Evolutionary conservation across 2,329 filamentous ascomycete species (phyloP).

Genomic region (Neofusicoccum parvum): DNA sequence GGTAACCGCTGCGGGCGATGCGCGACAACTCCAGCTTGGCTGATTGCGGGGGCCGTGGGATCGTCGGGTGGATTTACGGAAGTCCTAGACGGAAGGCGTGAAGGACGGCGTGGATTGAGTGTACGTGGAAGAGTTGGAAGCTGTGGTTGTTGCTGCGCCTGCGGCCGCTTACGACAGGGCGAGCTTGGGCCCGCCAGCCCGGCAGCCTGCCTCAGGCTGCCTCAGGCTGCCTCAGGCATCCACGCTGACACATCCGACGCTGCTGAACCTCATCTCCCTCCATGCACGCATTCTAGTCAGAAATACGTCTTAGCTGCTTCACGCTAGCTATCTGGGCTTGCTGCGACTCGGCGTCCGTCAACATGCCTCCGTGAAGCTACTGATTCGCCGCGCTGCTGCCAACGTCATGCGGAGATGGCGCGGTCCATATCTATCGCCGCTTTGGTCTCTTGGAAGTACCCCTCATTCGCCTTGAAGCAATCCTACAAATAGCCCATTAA

Average conservation of each 20-base stretch:
- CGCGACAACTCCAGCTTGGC: slow-evolving; percentile 19
- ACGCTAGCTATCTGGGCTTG: not conserved
- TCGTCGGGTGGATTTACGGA: not conserved
- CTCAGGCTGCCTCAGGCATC: not conserved
- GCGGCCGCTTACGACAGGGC: slow-evolving; percentile 8
- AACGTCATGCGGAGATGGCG: not conserved
- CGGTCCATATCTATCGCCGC: not conserved
- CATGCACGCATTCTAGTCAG: too few relatives aligned
- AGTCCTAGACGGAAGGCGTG: not conserved
- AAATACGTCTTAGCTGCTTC: not conserved
- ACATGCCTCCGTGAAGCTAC: not conserved
- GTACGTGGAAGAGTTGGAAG: slow-evolving; percentile 12
- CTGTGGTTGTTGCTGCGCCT: slow-evolving; percentile 11
- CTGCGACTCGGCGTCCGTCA: not conserved
- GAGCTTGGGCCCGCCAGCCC: not conserved
- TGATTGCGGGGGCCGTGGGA: not conserved
- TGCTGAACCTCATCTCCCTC: not conserved
- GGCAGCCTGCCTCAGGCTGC: not conserved
- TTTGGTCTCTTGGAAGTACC: not conserved
- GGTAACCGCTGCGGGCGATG: slow-evolving; percentile 22
- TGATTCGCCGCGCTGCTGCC: not conserved
- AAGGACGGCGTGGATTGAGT: not conserved
- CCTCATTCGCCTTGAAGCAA: not conserved
- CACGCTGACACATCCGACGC: not conserved
- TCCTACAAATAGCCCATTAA: not conserved